These are phyloP conservation scores for Eutrema heterophyllum DNA, from an alignment of 345 rosid species.

Conservation along the genomic window DNA sequence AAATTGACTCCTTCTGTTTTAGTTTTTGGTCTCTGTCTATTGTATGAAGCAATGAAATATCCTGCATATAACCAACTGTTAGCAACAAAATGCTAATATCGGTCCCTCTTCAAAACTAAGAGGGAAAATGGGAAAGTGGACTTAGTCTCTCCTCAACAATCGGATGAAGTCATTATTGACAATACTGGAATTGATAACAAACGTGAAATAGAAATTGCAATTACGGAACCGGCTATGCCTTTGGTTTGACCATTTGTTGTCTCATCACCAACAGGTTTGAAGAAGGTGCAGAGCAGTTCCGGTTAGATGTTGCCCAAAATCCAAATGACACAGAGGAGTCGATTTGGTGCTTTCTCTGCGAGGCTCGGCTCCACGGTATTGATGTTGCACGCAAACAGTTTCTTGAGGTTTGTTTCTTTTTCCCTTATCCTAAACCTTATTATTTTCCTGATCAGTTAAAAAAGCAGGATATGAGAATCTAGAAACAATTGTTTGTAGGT, in stretches of 20 bases:
- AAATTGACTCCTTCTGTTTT: background rate
- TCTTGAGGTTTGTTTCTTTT: conserved; percentile 49
- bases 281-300: conserved; percentile 89
- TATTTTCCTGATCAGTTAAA: background rate
- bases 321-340: conserved; percentile 95
- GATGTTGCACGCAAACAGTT: conserved; percentile 59
- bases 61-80: background rate
- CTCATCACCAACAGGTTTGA: conserved; percentile 73
- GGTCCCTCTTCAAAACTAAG: too few relatives aligned
- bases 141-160: too few relatives aligned
- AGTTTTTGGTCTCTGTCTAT: background rate
- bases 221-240: too few relatives aligned
- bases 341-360: conserved; percentile 90
- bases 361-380: conserved; percentile 61
- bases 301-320: conserved; percentile 84
- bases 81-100: too few relatives aligned
- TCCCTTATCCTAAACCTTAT: background rate
- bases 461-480: background rate
- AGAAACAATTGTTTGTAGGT: conserved; percentile 41
- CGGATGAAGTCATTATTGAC: too few relatives aligned
- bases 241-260: too few relatives aligned
- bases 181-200: too few relatives aligned
- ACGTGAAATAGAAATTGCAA: too few relatives aligned
- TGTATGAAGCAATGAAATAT: background rate
- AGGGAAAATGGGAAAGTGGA: too few relatives aligned